Percentiles rank a stretch among this genome's conserved stretches.
These are phyloP conservation scores for Saccharomycodes ludwigii DNA, from an alignment of 805 yeast species.

Conservation along the genomic window DNA sequence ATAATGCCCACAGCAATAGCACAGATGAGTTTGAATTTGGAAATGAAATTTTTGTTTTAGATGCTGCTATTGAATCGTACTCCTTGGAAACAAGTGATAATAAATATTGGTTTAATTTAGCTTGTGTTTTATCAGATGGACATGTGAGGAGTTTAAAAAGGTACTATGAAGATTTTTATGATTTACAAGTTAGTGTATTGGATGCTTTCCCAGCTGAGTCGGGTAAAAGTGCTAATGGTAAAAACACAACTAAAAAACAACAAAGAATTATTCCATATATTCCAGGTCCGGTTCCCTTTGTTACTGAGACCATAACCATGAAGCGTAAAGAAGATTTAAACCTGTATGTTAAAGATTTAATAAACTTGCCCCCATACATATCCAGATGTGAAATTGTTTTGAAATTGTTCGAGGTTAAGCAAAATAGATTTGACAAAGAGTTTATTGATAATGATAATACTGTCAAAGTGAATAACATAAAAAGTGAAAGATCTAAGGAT, in stretches of 20 bases:
- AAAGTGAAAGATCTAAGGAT: not conserved
- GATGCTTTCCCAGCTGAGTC: constrained; percentile 87
- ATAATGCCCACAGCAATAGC: not conserved
- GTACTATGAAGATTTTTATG: constrained; percentile 91
- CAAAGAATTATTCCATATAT: constrained; percentile 81
- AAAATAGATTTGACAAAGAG: constrained; percentile 25
- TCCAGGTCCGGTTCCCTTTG: constrained; percentile 91
- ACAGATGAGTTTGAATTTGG: constrained; percentile 1
- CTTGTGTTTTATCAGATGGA: constrained; percentile 59
- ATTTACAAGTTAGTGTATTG: constrained; percentile 72
- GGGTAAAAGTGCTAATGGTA: constrained; percentile 48
- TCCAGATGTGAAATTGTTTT: constrained; percentile 58
- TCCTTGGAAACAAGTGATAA: constrained; percentile 76
- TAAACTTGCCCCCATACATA: constrained; percentile 65
- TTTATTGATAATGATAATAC: constrained; percentile 5
- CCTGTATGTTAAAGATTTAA: constrained; percentile 44
- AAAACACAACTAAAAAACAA: too few species aligned
- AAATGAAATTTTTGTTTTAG: constrained; percentile 14
- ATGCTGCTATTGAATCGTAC: constrained; percentile 68
- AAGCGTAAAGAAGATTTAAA: constrained; percentile 44
- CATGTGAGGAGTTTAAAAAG: constrained; percentile 62
- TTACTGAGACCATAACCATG: constrained; percentile 59
- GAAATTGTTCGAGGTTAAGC: constrained; percentile 48
- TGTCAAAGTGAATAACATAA: constrained; percentile 1
- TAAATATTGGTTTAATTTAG: constrained; percentile 76